Evolutionary conservation across 2,329 filamentous ascomycete genomes (phyloP), one percentile per base, ranked within the genome.

Genomic region (Neonectria hederae): DNA sequence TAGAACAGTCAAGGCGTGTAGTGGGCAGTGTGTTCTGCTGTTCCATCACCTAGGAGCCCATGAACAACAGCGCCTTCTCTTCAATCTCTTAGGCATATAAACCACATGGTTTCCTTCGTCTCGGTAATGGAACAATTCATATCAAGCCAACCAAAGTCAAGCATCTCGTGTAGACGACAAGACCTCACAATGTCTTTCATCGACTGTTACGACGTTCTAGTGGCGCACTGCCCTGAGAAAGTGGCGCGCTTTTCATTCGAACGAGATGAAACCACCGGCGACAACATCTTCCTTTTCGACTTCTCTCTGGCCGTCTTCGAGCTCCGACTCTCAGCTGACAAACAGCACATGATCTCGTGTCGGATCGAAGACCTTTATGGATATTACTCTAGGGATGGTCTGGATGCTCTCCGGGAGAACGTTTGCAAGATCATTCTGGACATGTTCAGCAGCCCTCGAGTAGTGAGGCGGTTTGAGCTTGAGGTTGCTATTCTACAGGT

Each of bases 371-470:
- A 68, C 19, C 61, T 9, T 3, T 21, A 62, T 10, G 30, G 54
- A 4, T 26, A 42, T 0, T 62, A 62, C 19, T n/a, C 48, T 3
- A 48, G 57, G 30, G 63, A 55, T 21, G 24, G 7, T 2, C 45
- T 72, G 1, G 68, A 72, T 26, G 67, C 59, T 14, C 35, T 73
- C 4, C 65, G 68, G 0, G 54, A 64, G 19, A 28, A 70, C 26
- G 57, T 65, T 22, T 68, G 69, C 22, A 30, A 52, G 1, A 65
- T 65, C n/a, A 26, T 71, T 11, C 48, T 49, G 38, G 38, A 32
- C 22, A 55, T 46, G 13, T 59, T 63, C 10, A 17, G 32, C 22
- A 56, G 46, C 5, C 21, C 42, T 8, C 24, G 10, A 4, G 17
- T 22, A 1, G 40, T 49, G 7, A 55, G 58, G 14, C 49, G 51